Evolutionary conservation across 2,329 filamentous ascomycete species (phyloP).

Genomic region (Aspergillus flavus): DNA sequence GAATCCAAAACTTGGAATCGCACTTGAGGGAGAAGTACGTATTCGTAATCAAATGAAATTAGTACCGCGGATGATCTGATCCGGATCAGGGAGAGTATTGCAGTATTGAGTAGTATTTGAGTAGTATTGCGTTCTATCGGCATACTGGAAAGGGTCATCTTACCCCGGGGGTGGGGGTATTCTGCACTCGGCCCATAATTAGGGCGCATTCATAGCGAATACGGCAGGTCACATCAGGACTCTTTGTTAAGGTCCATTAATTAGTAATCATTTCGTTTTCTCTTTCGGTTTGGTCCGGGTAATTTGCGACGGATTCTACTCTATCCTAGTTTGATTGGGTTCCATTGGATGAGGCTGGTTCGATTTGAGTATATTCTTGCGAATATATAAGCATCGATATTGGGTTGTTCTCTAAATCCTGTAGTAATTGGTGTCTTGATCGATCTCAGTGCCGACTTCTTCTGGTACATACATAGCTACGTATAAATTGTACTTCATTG

Average conservation of each 20-base stretch:
- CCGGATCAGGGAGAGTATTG: constrained; percentile 3
- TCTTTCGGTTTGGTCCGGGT: no score
- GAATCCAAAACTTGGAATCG: background rate
- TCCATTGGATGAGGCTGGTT: no score
- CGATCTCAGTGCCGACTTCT: background rate
- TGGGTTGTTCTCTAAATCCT: no score
- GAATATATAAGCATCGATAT: no score
- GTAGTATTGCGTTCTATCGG: background rate
- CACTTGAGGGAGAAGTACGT: background rate
- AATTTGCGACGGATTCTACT: no score
- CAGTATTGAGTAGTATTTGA: background rate
- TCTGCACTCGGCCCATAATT: background rate
- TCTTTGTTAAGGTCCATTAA: no score
- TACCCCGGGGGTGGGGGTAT: constrained; percentile 5
- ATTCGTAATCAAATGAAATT: background rate
- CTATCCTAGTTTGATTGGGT: no score
- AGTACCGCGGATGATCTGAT: constrained; percentile 3
- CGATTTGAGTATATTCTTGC: no score
- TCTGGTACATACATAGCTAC: background rate
- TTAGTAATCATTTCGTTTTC: no score
- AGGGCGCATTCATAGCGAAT: background rate
- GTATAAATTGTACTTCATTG: no score
- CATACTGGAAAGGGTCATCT: constrained; percentile 8
- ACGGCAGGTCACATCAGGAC: no score
- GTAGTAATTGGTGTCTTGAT: background rate